These are phyloP conservation scores for Exophiala calicioides DNA, from an alignment of 2,329 filamentous ascomycete species.

Conservation along the genomic window DNA sequence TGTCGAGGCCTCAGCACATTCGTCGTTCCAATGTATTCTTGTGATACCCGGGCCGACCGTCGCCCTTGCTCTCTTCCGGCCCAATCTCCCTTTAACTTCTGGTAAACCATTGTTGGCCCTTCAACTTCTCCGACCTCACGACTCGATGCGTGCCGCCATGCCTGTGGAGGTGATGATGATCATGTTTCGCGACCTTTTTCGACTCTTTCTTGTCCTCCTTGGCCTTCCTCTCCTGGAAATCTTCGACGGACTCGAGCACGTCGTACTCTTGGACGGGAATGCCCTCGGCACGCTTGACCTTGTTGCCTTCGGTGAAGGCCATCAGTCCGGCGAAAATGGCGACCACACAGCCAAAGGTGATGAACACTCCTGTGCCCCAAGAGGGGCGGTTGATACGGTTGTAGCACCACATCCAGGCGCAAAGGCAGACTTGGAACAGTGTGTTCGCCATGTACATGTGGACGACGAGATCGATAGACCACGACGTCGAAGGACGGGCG, in stretches of 20 bases:
- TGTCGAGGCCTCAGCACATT: too few species aligned
- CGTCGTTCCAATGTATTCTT: too few species aligned
- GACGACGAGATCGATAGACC: slow-evolving; percentile 78
- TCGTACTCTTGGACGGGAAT: slow-evolving; percentile 64
- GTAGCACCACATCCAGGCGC: slow-evolving; percentile 80
- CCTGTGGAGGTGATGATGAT: slow-evolving; percentile 15
- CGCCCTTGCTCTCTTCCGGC: too few species aligned
- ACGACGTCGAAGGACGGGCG: slow-evolving; percentile 65
- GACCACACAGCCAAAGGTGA: slow-evolving; percentile 70
- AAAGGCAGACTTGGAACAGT: slow-evolving; percentile 71
- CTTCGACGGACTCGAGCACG: slow-evolving; percentile 33
- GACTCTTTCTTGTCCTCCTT: slow-evolving; percentile 29
- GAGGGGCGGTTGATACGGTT: slow-evolving; percentile 72
- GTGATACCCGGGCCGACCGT: too few species aligned
- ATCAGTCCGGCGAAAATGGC: slow-evolving; percentile 69
- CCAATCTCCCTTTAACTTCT: slow-evolving; percentile 17
- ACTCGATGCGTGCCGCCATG: slow-evolving; percentile 14
- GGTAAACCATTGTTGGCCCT: slow-evolving; percentile 29
- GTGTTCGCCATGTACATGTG: slow-evolving; percentile 81
- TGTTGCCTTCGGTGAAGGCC: slow-evolving; percentile 70
- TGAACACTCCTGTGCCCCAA: slow-evolving; percentile 78
- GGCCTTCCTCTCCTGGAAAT: slow-evolving; percentile 26
- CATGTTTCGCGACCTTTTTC: slow-evolving; percentile 20
- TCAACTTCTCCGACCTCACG: slow-evolving; percentile 25
- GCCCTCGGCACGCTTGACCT: slow-evolving; percentile 71